Base-by-base conservation (phyloP, 805 yeast genomes). In the Metschnikowia chrysomelidarum region DNA sequence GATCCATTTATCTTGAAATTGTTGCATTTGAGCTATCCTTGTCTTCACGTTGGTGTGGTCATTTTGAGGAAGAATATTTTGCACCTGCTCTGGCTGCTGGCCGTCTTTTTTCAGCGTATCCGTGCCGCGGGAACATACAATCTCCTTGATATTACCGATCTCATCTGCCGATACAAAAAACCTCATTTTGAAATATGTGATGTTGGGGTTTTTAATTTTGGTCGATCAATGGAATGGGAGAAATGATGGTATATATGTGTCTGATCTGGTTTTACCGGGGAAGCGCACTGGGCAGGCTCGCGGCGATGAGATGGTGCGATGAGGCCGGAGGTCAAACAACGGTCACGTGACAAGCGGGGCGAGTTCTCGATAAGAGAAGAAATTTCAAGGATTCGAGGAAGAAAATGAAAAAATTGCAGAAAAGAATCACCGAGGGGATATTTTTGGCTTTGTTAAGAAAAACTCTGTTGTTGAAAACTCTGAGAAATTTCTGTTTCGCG, bases 21-120 rank as follows among this genome's bases (percentile, higher is more conserved):
- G 39, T 4, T 53, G 35, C 51, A 69, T 47, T 27, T 64, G 59
- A 24, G 59, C 48, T 10, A 76, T 58, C 36, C 64, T 62, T 9
- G 67, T 50, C 29, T 44, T 49, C 31, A 65, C 56, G 1, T 54
- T 48, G 24, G 56, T 37, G 19, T 46, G 30, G 25, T 59, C 46
- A 14, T 62, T 62, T 18, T 50, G 56, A 7, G 48, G 48, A 30
- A 69, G 59, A 33, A 68, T 66, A 16, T 71, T 62, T 28, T 62
- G 67, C 9, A 81, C 66, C 14, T 75, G 60, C 32, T 66, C 69
- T 0, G 95, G 94, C 52, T 81, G 85, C 9, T 64, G 59, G 0
- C 82, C 82, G 21, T 74, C 73, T 51, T 81, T 78, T 26, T 69
- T 66, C 5, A 96, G 83, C 3, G 96, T 87, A 51, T 89, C 94